Evolutionary conservation across 2,329 filamentous ascomycete genomes (phyloP).

Genomic region (Colletotrichum filicis): DNA sequence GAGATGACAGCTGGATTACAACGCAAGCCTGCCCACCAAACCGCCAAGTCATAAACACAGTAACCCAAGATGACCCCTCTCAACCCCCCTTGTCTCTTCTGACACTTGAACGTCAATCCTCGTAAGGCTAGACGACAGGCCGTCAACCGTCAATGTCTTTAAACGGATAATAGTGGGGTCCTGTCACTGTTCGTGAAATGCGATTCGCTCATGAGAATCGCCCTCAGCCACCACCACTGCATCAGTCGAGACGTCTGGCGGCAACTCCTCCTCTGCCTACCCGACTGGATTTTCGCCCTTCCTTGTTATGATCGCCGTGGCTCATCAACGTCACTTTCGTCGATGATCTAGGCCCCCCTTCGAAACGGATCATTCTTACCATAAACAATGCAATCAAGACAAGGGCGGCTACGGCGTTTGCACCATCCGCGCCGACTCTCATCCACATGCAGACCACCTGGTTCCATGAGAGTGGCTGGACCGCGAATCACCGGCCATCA

Average conservation of each 20-base stretch:
- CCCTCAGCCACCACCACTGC: constrained; percentile 21
- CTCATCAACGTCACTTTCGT: constrained; percentile 1
- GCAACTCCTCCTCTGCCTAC: neutral
- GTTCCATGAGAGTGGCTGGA: neutral
- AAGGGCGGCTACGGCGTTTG: neutral
- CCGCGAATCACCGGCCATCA: neutral
- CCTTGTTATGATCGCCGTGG: constrained; percentile 12
- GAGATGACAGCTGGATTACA: constrained; percentile 14
- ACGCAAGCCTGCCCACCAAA: neutral
- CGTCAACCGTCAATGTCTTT: constrained; percentile 1
- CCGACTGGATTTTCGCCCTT: neutral
- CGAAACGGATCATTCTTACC: neutral
- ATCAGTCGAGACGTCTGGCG: constrained; percentile 18
- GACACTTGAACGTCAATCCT: constrained; percentile 9
- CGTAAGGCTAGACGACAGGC: constrained; percentile 17
- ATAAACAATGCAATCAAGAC: constrained; percentile 4
- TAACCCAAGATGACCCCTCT: neutral
- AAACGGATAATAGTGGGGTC: constrained; percentile 13
- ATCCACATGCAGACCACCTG: neutral
- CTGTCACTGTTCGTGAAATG: neutral
- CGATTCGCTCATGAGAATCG: constrained; percentile 28
- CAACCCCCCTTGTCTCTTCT: neutral
- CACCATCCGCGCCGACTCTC: neutral
- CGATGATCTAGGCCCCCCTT: constrained; percentile 3
- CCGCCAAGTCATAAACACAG: neutral